These are phyloP conservation scores for Penicillium sp. DNA, from an alignment of 2,329 filamentous ascomycete species.

Conservation along the genomic window DNA sequence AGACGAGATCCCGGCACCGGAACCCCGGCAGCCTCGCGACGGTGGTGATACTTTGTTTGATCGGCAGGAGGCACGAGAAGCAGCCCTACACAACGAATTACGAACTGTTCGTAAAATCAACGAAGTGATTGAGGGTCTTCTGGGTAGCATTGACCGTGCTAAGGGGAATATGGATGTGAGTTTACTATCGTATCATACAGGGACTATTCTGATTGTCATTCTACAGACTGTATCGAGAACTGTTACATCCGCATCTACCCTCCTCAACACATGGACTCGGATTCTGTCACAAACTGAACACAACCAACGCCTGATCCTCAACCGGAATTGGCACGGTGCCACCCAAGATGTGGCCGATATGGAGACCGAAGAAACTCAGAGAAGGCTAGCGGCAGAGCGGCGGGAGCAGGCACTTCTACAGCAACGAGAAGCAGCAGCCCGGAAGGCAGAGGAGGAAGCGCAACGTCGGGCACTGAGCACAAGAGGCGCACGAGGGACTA, in stretches of 20 bases:
- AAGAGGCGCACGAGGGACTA: constrained; percentile 34
- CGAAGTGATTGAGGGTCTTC: constrained; percentile 69
- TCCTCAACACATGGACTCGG: constrained; percentile 93
- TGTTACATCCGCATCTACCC: constrained; percentile 80
- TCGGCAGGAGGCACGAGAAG: constrained; percentile 68
- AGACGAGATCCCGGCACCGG: constrained; percentile 35
- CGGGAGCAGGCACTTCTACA: constrained; percentile 76
- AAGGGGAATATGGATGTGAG: constrained; percentile 53
- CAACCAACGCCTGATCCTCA: constrained; percentile 87
- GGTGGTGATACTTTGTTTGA: constrained; percentile 57
- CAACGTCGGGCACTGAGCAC: constrained; percentile 38
- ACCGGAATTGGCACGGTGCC: constrained; percentile 86
- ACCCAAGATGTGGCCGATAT: constrained; percentile 82
- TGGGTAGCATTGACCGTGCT: constrained; percentile 47
- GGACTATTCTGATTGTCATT: neutral
- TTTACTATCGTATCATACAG: neutral
- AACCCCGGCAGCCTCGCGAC: constrained; percentile 42
- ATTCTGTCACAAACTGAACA: constrained; percentile 97
- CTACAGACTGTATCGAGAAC: constrained; percentile 77
- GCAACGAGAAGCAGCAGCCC: constrained; percentile 66
- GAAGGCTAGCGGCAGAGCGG: constrained; percentile 75
- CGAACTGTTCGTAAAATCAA: constrained; percentile 85
- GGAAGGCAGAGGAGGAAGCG: constrained; percentile 52
- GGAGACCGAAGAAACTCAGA: constrained; percentile 73
- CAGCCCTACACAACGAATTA: constrained; percentile 73